A percentile compares a stretch with the other conserved stretches of the same genome.
Evolutionary conservation across 495 filamentous ascomycete species (phyloP).

Genomic region (Elaphomyces granulatus): DNA sequence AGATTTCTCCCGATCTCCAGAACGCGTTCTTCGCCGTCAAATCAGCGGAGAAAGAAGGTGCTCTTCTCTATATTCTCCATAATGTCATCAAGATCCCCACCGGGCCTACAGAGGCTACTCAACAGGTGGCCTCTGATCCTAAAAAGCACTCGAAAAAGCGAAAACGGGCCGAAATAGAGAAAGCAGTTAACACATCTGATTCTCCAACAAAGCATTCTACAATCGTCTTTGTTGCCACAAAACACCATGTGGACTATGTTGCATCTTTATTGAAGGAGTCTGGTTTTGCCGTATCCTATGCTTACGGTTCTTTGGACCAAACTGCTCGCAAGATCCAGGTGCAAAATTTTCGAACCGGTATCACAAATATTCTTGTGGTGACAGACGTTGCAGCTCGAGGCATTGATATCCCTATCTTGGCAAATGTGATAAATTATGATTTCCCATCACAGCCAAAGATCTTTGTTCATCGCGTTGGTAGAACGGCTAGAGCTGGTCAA

Average conservation of each 20-base stretch:
- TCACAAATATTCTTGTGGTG: slow-evolving; percentile 85
- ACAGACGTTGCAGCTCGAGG: slow-evolving; percentile 95
- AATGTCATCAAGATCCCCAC: slow-evolving; percentile 88
- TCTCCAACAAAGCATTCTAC: slow-evolving; percentile 56
- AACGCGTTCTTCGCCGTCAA: slow-evolving; percentile 90
- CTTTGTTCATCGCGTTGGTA: slow-evolving; percentile 89
- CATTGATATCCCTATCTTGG: slow-evolving; percentile 92
- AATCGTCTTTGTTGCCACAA: slow-evolving; percentile 86
- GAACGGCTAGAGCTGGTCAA: slow-evolving; percentile 84
- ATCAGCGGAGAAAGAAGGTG: slow-evolving; percentile 81
- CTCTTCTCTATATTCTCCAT: slow-evolving; percentile 73
- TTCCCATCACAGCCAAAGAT: slow-evolving; percentile 95
- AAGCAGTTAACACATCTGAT: slow-evolving; percentile 19
- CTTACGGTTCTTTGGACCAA: slow-evolving; percentile 87
- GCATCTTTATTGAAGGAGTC: slow-evolving; percentile 52
- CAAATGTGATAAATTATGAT: slow-evolving; percentile 98
- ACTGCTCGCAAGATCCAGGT: slow-evolving; percentile 84
- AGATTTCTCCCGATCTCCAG: slow-evolving; percentile 86
- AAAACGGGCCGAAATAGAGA: slow-evolving; percentile 40
- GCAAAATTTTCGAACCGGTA: slow-evolving; percentile 66
- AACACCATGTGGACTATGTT: slow-evolving; percentile 96
- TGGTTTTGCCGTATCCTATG: slow-evolving; percentile 81
- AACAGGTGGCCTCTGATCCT: slow-evolving; percentile 20
- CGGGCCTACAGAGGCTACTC: slow-evolving; percentile 45
- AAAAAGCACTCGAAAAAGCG: slow-evolving; percentile 47